Evolutionary conservation across 495 filamentous ascomycete species (phyloP), one percentile per base, ranked within the genome.

Genomic region (Aspergillus diversus): DNA sequence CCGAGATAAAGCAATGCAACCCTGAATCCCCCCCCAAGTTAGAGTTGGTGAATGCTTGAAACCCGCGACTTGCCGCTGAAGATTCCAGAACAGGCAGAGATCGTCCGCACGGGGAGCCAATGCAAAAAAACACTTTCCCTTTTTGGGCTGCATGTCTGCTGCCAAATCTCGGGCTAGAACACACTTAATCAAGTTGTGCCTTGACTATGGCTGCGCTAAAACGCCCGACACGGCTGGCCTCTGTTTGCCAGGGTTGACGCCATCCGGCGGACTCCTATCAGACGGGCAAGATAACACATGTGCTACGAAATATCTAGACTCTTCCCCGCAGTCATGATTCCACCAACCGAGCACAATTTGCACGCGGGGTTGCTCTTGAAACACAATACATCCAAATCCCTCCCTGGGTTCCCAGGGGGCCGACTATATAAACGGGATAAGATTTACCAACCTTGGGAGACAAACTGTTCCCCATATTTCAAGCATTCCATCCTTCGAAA

Each of bases 201-300:
- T 27, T 2, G 21, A 27, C 21, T 2, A 27, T 1, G 39, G 39
- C 11, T 43, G 39, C 11, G 9, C 12, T 12, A 43, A 43, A 43
- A 43, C 3, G 39, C 39, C 39, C 39, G n/a, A 5, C 39, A 43
- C 3, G 11, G 39, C 39, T 43, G 11, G 39, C 2, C 12, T 8
- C n/a, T 43, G 39, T 43, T 43, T 43, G 39, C 9, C 39, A 43
- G 39, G 39, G 4, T 12, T 43, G 6, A n/a, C 39, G 39, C 39
- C n/a, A 43, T 43, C 7, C 39, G 39, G 39, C 39, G n/a, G 39
- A 43, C 39, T 43, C 39, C 39, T 43, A 43, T 43, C 39, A 43
- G 39, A 43, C n/a, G 0, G 39, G 9, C 39, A 43, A 43, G 39
- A 43, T 43, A 43, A 43, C 39, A 43, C 39, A 43, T 43, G 39